Percentiles rank a stretch among this genome's conserved stretches.
Evolutionary conservation across 2,329 filamentous ascomycete species (phyloP).

Genomic region (Phialocephala sp.): DNA sequence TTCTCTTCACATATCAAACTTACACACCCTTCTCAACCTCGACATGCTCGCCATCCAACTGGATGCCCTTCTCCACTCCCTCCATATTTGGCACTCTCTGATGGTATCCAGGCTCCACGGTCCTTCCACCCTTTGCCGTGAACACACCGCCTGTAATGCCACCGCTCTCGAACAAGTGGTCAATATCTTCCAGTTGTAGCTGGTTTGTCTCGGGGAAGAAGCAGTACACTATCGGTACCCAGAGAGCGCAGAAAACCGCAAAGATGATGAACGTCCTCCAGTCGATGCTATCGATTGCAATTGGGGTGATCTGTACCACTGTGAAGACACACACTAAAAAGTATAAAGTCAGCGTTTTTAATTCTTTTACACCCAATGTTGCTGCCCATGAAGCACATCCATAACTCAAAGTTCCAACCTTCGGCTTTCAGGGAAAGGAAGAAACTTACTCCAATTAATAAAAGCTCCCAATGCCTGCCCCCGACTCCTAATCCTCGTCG

Average conservation of each 20-base stretch:
- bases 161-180: constrained; percentile 47
- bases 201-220: constrained; percentile 55
- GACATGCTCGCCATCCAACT: constrained; percentile 9
- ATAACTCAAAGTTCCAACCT: not conserved
- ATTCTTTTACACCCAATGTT: too few species aligned
- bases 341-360: constrained; percentile 48
- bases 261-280: constrained; percentile 54
- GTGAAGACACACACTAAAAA: constrained; percentile 64
- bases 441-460: constrained; percentile 46
- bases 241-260: constrained; percentile 49
- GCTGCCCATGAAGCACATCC: not conserved
- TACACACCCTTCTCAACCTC: constrained; percentile 12
- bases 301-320: constrained; percentile 59
- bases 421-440: not conserved
- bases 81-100: constrained; percentile 16
- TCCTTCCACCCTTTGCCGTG: constrained; percentile 35
- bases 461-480: constrained; percentile 59
- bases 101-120: constrained; percentile 28
- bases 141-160: constrained; percentile 47
- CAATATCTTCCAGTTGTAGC: constrained; percentile 52
- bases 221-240: constrained; percentile 50
- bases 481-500: constrained; percentile 47
- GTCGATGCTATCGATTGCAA: constrained; percentile 53
- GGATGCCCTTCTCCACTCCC: constrained; percentile 6
- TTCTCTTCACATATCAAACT: not conserved